Conservation (phyloP, 2,329 filamentous ascomycete genomes). For the Penicillium occitanis region DNA sequence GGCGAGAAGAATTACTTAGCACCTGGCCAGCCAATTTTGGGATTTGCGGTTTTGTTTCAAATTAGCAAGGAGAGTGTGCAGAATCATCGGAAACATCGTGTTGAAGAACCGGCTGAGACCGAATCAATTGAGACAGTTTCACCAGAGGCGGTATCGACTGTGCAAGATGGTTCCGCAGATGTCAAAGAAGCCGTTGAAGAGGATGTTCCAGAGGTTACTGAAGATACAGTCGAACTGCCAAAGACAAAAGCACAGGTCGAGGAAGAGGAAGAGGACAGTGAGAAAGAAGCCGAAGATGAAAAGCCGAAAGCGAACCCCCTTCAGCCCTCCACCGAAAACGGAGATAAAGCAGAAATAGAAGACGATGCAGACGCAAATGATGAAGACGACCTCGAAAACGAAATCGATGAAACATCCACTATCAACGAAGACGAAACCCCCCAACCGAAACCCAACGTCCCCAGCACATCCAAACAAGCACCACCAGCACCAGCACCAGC, state of each 20-base stretch:
- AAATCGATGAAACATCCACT: slow-evolving; percentile 5
- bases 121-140: slow-evolving; percentile 9
- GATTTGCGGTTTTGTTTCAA: slow-evolving; percentile 82
- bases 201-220: neutral
- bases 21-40: slow-evolving; percentile 81
- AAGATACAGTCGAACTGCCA: neutral
- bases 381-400: slow-evolving; percentile 6
- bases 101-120: slow-evolving; percentile 35
- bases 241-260: neutral
- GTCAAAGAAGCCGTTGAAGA: slow-evolving; percentile 25
- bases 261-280: slow-evolving; percentile 14
- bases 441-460: neutral
- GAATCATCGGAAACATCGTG: slow-evolving; percentile 73
- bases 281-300: slow-evolving; percentile 19
- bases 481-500: neutral
- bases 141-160: neutral
- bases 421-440: neutral
- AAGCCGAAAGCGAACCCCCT: slow-evolving; percentile 18
- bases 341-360: slow-evolving; percentile 20
- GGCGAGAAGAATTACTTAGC: slow-evolving; percentile 91
- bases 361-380: slow-evolving; percentile 33
- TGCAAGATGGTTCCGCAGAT: slow-evolving; percentile 22
- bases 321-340: slow-evolving; percentile 22
- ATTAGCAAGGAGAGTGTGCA: slow-evolving; percentile 84
- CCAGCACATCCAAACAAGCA: slow-evolving; percentile 9